phyloP scores from a whole-genome alignment of 805 yeast genomes.

The Candida pseudofarinosa region DNA sequence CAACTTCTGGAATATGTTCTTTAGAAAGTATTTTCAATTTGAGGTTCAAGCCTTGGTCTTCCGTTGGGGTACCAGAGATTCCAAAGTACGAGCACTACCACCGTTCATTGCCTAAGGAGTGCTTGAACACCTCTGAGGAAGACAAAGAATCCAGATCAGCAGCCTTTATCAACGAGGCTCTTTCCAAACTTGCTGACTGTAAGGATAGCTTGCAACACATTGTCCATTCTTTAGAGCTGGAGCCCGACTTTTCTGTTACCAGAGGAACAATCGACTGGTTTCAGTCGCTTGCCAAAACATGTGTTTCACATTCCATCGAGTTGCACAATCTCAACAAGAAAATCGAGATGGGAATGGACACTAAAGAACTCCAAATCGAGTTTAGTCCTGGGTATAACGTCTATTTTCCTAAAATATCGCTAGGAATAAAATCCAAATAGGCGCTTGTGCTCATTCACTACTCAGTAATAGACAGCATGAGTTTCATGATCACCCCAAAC shows the following conservation, averaged over 20 bases:
- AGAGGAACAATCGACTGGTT: slow-evolving; percentile 13
- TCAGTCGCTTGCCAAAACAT: slow-evolving; percentile 12
- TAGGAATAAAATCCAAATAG: neutral
- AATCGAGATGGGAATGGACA: slow-evolving; percentile 1
- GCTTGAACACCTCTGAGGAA: slow-evolving; percentile 1
- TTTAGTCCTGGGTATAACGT: slow-evolving; percentile 16
- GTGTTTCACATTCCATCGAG: slow-evolving; percentile 13
- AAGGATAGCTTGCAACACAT: slow-evolving; percentile 4
- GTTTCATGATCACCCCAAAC: too few relatives aligned
- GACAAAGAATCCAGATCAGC: neutral
- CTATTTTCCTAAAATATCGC: slow-evolving; percentile 20
- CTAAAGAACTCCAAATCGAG: slow-evolving; percentile 7
- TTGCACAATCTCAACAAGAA: slow-evolving; percentile 8
- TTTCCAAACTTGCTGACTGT: slow-evolving; percentile 5
- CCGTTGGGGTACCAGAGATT: slow-evolving; percentile 72
- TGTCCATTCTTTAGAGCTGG: slow-evolving; percentile 1
- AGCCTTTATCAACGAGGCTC: neutral
- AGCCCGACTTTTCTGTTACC: slow-evolving; percentile 1
- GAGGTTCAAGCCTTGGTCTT: slow-evolving; percentile 74
- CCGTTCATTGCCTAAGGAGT: slow-evolving; percentile 11
- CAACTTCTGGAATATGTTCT: slow-evolving; percentile 12
- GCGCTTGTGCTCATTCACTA: too few relatives aligned
- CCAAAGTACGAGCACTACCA: slow-evolving; percentile 46
- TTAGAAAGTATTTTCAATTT: slow-evolving; percentile 28
- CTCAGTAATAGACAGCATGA: too few relatives aligned